Evolutionary conservation across 2,329 filamentous ascomycete species (phyloP), one percentile per base, ranked within the genome.

Genomic region (Zopfia rhizophila): DNA sequence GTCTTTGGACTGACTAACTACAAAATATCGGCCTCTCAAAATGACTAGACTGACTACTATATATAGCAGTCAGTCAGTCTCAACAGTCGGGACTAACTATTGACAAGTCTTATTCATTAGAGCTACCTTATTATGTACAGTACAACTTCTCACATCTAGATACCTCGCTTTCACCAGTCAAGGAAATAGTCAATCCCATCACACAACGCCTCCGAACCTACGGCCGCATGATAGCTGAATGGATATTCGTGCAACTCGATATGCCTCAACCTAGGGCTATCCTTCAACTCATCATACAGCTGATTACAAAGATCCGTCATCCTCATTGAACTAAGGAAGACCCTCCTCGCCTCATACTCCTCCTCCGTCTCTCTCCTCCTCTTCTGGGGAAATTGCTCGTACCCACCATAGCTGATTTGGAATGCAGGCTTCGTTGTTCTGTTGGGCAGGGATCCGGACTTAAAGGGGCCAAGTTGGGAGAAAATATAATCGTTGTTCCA

Each of bases 401-500:
- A 51, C 8, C 40, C 54, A 8, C 66, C 65, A 28, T 65, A 69
- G 49, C 58, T 67, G 13, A 70, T 49, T 37, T 65, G 63, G 16
- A 69, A 59, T 7, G 66, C 66, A 8, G 66, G 66, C 31, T 61
- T 67, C 16, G 30, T 45, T 3, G 46, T 56, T 7, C 24, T 40
- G 10, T 56, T 51, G 11, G 27, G 18, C 2, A 14, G 23, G 2
- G 33, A 35, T 18, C 8, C 8, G 1, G 25, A 33, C 11, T 45
- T 53, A 2, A 69, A 48, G 19, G 60, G 55, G 4, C 48, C 55
- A 1, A 68, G 54, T 24, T 66, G 58, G 4, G 51, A 33, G 35
- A 69, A 63, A 13, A 80, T 65, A 39, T 72, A 78, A 1, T 66
- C 55, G 12, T 75, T 55, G 51, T 78, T 79, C 73, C 76, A 81